Percentiles rank a stretch among this genome's conserved stretches.
Conservation (phyloP, 1,139 yeast species). For the Protomyces arabidopsidicola region DNA sequence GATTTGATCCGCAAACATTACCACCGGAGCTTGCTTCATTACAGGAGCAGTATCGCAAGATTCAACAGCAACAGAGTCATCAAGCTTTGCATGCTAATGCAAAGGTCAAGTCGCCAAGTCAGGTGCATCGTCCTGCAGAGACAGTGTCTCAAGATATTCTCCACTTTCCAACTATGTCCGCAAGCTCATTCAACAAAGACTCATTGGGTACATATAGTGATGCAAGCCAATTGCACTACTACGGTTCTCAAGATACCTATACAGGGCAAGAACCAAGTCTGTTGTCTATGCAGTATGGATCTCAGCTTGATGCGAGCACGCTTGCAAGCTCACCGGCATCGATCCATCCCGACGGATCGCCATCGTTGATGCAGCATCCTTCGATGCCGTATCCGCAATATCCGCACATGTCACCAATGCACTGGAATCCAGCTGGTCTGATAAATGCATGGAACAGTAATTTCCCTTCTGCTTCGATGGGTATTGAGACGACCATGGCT, state of each 20-base stretch:
- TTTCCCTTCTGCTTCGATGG: slow-evolving; percentile 1
- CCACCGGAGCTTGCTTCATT: slow-evolving; percentile 14
- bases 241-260: neutral
- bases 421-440: slow-evolving; percentile 17
- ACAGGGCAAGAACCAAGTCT: neutral
- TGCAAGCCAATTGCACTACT: neutral
- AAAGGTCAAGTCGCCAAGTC: neutral
- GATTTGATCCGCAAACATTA: slow-evolving; percentile 3
- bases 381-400: neutral
- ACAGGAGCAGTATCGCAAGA: slow-evolving; percentile 16
- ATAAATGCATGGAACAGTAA: slow-evolving; percentile 16
- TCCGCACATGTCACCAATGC: neutral
- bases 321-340: neutral
- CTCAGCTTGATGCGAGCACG: neutral
- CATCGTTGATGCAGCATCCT: neutral
- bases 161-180: neutral
- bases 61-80: slow-evolving; percentile 1
- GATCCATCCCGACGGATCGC: neutral
- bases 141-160: neutral
- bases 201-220: neutral
- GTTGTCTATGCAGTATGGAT: neutral
- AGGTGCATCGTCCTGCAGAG: neutral
- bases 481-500: neutral
- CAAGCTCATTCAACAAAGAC: neutral
- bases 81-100: neutral